Evolutionary conservation across 2,329 filamentous ascomycete species (phyloP), one percentile per base, ranked within the genome.

Genomic region (Aspergillus proliferans): DNA sequence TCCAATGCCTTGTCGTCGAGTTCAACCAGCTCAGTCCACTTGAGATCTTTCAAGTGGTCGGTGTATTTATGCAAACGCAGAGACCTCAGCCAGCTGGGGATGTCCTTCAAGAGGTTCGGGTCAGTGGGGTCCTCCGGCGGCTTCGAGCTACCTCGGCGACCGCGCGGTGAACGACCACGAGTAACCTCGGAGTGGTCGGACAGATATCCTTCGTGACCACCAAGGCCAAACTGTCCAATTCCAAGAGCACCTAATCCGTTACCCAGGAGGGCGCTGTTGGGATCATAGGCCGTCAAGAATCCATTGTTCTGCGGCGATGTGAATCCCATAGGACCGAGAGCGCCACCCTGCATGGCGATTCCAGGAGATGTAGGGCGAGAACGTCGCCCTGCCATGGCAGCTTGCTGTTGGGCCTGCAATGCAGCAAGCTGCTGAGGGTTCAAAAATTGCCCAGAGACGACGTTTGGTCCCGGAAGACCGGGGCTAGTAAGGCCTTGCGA

Each of bases 21-120:
- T 69, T 93, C 87, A 52, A 98, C 77, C 59, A 98, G 74, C 47
- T 98, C 93, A 24, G 86, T 87, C 93, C 93, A 98, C 63, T 93
- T 90, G 77, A 97, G 83, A 64, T 97, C 92, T 74, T 97, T 98
- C 55, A 98, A 75, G 60, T 97, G 94, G 59, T 98, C 93, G 8
- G 93, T 98, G 72, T 98, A 98, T 76, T 98, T 98, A 78, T 98
- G 93, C 62, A 98, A 78, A 52, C 93, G 84, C 66, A 97, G 79
- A 69, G 90, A 96, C 67, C 93, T 84, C 62, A 98, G 81, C 93
- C 93, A 98, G 68, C 85, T 87, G 47, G 93, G 92, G 58, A 98
- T 96, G 65, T 98, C 93, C 72, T 95, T 88, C 59, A 98, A 79
- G 52, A 98, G 80, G 39, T 80, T 84, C 14, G 87, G 86, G 69